phyloP scores from a whole-genome alignment of 2,329 filamentous ascomycete species.

The Fusarium palustre region DNA sequence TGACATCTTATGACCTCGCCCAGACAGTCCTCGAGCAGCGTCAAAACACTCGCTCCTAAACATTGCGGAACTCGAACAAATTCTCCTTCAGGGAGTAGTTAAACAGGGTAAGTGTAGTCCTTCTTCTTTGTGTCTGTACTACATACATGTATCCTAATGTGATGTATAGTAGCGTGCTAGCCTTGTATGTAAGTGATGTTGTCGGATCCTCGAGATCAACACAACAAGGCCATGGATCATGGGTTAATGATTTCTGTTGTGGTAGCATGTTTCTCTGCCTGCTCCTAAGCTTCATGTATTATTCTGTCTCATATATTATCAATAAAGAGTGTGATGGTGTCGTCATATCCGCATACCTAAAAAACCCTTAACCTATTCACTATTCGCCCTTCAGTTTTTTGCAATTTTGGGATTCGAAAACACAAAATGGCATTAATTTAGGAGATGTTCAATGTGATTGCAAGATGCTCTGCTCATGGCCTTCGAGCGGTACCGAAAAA shows the following conservation, averaged over 20 bases:
- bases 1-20: background rate
- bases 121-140: background rate
- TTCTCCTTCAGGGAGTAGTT: background rate
- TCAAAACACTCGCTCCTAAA: background rate
- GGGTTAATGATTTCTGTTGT: background rate
- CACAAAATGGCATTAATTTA: too few species aligned
- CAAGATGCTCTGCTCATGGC: too few species aligned
- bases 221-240: background rate
- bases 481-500: too few species aligned
- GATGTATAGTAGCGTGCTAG: background rate
- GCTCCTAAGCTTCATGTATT: too few species aligned
- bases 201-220: background rate
- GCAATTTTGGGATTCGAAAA: too few species aligned
- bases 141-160: background rate
- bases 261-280: too few species aligned
- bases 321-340: background rate
- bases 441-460: too few species aligned
- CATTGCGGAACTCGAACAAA: background rate
- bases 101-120: background rate
- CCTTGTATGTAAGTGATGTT: background rate
- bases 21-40: background rate
- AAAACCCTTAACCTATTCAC: background rate
- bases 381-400: background rate
- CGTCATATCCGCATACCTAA: background rate
- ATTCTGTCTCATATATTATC: too few species aligned